phyloP scores from a whole-genome alignment of 768 basidiomycete genomes.

The Harrya chromipes region DNA sequence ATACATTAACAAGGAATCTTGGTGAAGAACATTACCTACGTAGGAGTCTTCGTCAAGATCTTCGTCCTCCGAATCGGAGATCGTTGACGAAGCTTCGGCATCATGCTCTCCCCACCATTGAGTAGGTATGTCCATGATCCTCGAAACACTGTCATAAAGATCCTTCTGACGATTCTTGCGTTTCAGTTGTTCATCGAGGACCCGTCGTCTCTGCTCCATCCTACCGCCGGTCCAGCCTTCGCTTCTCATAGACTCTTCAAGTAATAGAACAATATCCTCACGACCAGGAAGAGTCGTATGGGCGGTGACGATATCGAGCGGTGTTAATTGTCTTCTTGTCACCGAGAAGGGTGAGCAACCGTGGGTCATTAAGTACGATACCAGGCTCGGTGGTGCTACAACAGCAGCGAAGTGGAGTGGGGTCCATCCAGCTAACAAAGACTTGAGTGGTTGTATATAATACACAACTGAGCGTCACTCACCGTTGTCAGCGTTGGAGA shows the following conservation, averaged over 20 bases:
- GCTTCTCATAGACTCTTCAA: conserved; percentile 86
- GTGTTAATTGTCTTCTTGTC: conserved; percentile 77
- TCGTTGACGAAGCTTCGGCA: conserved; percentile 41
- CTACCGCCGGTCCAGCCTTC: conserved; percentile 79
- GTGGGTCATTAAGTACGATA: conserved; percentile 90
- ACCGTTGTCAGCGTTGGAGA: conserved; percentile 62
- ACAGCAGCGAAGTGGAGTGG: conserved; percentile 91
- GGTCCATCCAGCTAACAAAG: conserved; percentile 81
- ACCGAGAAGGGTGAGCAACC: conserved; percentile 80
- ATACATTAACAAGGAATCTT: conserved; percentile 5
- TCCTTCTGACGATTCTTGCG: conserved; percentile 50
- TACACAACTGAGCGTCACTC: conserved; percentile 18
- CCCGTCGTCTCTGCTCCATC: conserved; percentile 65
- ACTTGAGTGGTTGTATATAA: conserved; percentile 3
- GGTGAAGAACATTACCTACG: conserved; percentile 32
- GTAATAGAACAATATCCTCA: conserved; percentile 79
- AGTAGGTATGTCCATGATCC: conserved; percentile 51
- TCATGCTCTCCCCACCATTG: conserved; percentile 66
- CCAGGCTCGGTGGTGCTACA: conserved; percentile 82
- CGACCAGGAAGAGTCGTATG: conserved; percentile 79
- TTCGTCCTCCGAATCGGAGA: conserved; percentile 48
- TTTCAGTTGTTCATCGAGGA: conserved; percentile 55
- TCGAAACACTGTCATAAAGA: conserved; percentile 57
- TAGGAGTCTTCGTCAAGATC: conserved; percentile 48
- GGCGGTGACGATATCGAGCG: conserved; percentile 87